Conservation (phyloP, 352 stramenopile genomes). For the Globisporangium middletonii region DNA sequence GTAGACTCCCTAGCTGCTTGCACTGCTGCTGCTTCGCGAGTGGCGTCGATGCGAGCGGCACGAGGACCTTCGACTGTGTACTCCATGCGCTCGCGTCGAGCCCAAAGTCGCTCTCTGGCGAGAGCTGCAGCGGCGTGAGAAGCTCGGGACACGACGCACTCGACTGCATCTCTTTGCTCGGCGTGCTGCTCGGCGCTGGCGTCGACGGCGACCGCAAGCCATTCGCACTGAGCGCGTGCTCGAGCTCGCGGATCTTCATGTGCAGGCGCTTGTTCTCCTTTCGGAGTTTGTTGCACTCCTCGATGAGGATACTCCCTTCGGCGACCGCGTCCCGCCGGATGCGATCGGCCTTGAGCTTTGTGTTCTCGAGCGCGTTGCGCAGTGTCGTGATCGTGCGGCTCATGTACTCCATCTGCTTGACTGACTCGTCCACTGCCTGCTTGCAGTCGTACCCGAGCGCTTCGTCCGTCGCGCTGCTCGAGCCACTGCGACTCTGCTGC, state of each 20-base stretch:
- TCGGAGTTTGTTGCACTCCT: slow-evolving; percentile 72
- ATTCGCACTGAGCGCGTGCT: slow-evolving; percentile 23
- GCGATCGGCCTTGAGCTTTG: slow-evolving; percentile 60
- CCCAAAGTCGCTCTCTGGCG: slow-evolving; percentile 11
- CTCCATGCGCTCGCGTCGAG: slow-evolving; percentile 2
- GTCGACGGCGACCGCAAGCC: slow-evolving; percentile 6
- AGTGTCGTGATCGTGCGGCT: slow-evolving; percentile 68
- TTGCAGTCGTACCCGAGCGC: slow-evolving; percentile 68
- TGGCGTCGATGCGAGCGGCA: slow-evolving; percentile 20
- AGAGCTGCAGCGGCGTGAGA: slow-evolving; percentile 13
- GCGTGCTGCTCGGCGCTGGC: not conserved
- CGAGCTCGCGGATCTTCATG: slow-evolving; percentile 62
- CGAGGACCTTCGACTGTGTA: slow-evolving; percentile 14
- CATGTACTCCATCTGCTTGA: slow-evolving; percentile 81
- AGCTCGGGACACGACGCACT: slow-evolving; percentile 35
- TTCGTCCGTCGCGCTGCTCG: slow-evolving; percentile 24
- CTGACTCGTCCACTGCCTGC: slow-evolving; percentile 65
- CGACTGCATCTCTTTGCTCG: slow-evolving; percentile 12
- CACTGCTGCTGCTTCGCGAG: slow-evolving; percentile 17
- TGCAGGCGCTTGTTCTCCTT: slow-evolving; percentile 70
- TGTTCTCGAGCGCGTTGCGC: slow-evolving; percentile 50
- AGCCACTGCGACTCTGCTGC: not conserved
- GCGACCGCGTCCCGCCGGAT: slow-evolving; percentile 68
- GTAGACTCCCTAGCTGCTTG: slow-evolving; percentile 4
- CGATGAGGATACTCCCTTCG: slow-evolving; percentile 70